A percentile compares a stretch with the other conserved stretches of the same genome.
Evolutionary conservation across 768 basidiomycete genomes (phyloP).

Genomic region (Vararia minispora): DNA sequence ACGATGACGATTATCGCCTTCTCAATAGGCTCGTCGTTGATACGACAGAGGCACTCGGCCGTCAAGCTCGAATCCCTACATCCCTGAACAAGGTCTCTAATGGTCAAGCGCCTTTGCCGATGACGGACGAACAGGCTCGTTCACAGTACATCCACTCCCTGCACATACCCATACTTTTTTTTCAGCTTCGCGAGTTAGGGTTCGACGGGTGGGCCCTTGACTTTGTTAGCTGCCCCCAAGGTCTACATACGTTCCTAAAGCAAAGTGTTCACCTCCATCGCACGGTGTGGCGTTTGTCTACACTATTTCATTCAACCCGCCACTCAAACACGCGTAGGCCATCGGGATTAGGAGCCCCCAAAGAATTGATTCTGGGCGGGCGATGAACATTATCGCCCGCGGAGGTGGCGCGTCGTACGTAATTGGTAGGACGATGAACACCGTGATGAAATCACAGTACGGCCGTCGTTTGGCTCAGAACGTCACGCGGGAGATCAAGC

Average conservation of each 20-base stretch:
- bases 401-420: constrained; percentile 53
- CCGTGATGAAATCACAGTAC: constrained; percentile 58
- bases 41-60: constrained; percentile 35
- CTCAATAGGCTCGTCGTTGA: constrained; percentile 64
- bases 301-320: neutral
- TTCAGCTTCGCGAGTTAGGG: constrained; percentile 45
- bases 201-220: constrained; percentile 84
- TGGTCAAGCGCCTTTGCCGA: no score
- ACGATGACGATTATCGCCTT: constrained; percentile 63
- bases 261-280: constrained; percentile 57
- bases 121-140: constrained; percentile 46
- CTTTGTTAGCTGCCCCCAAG: constrained; percentile 65
- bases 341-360: constrained; percentile 44
- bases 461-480: constrained; percentile 53
- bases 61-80: constrained; percentile 39
- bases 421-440: constrained; percentile 45
- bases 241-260: constrained; percentile 61
- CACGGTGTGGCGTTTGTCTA: constrained; percentile 38
- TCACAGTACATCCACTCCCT: neutral
- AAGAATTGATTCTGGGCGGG: constrained; percentile 40
- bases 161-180: constrained; percentile 1
- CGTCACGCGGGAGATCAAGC: constrained; percentile 42
- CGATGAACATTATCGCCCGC: constrained; percentile 51
- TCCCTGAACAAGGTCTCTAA: no score
- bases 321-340: constrained; percentile 36